A percentile compares a stretch with the other conserved stretches of the same genome.
Evolutionary conservation across 2,329 filamentous ascomycete species (phyloP).

Genomic region (Fonsecaea nubica): DNA sequence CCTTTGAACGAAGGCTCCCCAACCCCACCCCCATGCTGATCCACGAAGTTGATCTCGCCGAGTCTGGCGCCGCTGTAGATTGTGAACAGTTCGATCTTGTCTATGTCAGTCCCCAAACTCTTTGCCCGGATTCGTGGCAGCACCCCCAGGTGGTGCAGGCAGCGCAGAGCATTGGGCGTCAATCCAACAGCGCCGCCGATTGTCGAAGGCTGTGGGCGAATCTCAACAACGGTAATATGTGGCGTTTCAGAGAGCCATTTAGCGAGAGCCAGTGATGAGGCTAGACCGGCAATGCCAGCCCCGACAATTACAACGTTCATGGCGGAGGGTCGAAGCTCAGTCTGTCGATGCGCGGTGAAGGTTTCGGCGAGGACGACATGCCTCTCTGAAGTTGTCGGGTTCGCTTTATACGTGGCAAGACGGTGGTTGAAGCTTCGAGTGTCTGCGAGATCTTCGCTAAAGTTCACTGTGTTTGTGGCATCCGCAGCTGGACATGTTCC

Average conservation of each 20-base stretch:
- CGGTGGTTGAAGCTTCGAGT: neutral
- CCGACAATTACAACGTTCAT: slow-evolving; percentile 35
- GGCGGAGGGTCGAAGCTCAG: neutral
- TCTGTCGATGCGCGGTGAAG: neutral
- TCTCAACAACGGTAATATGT: slow-evolving; percentile 41
- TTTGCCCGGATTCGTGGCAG: slow-evolving; percentile 52
- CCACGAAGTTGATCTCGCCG: slow-evolving; percentile 27
- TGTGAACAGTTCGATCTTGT: slow-evolving; percentile 56
- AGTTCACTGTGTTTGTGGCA: neutral
- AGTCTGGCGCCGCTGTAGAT: slow-evolving; percentile 43
- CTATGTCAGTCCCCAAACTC: slow-evolving; percentile 57
- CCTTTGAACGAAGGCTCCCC: slow-evolving; percentile 42
- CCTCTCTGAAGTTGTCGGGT: neutral
- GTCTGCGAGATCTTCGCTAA: neutral
- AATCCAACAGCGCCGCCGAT: slow-evolving; percentile 63
- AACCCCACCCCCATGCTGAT: slow-evolving; percentile 23
- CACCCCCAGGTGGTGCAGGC: slow-evolving; percentile 60
- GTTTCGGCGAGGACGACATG: neutral
- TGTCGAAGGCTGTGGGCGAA: slow-evolving; percentile 42
- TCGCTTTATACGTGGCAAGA: neutral
- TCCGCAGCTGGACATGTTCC: neutral
- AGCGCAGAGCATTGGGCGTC: slow-evolving; percentile 63
- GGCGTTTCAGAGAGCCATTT: slow-evolving; percentile 26
- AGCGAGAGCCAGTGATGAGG: slow-evolving; percentile 24
- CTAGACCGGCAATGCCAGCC: slow-evolving; percentile 29